phyloP scores from a whole-genome alignment of 1,284 basidiomycete genomes.

The Papiliotrema flavescens region DNA sequence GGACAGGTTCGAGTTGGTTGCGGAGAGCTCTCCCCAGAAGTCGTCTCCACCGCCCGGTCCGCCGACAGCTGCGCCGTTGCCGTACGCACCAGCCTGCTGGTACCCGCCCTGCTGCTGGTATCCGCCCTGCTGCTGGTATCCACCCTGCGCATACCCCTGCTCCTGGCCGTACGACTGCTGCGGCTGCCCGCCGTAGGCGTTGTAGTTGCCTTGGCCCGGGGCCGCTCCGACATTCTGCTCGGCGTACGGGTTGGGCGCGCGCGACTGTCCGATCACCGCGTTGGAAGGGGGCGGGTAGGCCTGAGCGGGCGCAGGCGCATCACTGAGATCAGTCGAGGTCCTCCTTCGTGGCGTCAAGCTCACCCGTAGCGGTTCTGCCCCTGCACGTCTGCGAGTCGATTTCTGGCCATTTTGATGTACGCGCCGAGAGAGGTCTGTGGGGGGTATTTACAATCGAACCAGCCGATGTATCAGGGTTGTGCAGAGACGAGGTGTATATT shows the following conservation, averaged over 20 bases:
- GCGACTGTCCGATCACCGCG: constrained; percentile 33
- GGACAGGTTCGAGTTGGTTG: constrained; percentile 32
- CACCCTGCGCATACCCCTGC: constrained; percentile 4
- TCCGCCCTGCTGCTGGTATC: constrained; percentile 39
- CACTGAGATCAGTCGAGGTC: too few relatives aligned
- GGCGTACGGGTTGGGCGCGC: constrained; percentile 37
- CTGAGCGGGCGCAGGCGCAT: neutral
- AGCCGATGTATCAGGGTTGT: neutral
- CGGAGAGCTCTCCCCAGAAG: constrained; percentile 44
- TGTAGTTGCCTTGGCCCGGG: constrained; percentile 17
- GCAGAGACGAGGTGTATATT: too few relatives aligned
- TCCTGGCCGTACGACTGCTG: constrained; percentile 9
- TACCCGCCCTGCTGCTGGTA: constrained; percentile 40
- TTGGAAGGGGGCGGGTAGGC: constrained; percentile 33
- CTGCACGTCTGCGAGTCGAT: constrained; percentile 26
- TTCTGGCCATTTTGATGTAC: constrained; percentile 27
- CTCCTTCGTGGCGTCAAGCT: neutral
- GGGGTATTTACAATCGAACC: neutral
- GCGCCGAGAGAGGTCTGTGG: neutral
- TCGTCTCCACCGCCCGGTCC: constrained; percentile 22
- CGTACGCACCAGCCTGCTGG: constrained; percentile 25
- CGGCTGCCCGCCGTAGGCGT: constrained; percentile 18
- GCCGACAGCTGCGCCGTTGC: constrained; percentile 19
- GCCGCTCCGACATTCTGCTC: constrained; percentile 22
- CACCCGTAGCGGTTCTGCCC: neutral